phyloP scores from a whole-genome alignment of 2,329 filamentous ascomycete species.

The Talaromyces funiculosus region DNA sequence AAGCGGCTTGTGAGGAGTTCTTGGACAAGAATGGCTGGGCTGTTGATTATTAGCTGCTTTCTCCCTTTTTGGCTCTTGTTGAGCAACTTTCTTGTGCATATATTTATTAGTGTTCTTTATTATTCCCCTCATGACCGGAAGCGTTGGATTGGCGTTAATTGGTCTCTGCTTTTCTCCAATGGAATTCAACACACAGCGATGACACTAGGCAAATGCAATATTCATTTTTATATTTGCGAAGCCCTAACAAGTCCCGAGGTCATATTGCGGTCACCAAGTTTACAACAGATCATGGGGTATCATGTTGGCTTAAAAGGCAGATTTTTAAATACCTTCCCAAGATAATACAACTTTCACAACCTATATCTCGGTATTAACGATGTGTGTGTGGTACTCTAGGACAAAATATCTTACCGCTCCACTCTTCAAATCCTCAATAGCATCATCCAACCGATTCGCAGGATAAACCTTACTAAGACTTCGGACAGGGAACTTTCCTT shows the following conservation, averaged over 20 bases:
- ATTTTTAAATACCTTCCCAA: neutral
- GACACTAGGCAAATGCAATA: neutral
- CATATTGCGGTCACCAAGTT: neutral
- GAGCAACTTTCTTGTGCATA: neutral
- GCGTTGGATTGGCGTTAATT: conserved; percentile 4
- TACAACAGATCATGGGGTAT: neutral
- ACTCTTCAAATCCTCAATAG: conserved; percentile 9
- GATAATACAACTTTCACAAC: neutral
- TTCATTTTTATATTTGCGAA: neutral
- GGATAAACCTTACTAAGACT: conserved; percentile 1
- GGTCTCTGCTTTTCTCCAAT: neutral
- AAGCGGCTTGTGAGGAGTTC: conserved; percentile 78
- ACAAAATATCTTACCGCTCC: conserved; percentile 13
- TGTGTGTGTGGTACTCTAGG: too few relatives aligned
- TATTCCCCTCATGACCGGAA: neutral
- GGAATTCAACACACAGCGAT: neutral
- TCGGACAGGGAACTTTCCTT: conserved; percentile 6
- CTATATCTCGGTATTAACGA: neutral
- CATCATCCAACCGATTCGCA: neutral
- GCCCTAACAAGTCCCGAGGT: too few relatives aligned
- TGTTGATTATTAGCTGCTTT: conserved; percentile 66
- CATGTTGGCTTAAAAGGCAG: neutral
- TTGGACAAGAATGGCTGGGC: conserved; percentile 85
- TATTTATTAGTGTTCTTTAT: conserved; percentile 1
- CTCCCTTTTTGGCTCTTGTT: neutral